Percentiles rank a stretch among this genome's conserved stretches.
These are phyloP conservation scores for Eimeria maxima DNA, from an alignment of 169 alveolate species.

Conservation along the genomic window DNA sequence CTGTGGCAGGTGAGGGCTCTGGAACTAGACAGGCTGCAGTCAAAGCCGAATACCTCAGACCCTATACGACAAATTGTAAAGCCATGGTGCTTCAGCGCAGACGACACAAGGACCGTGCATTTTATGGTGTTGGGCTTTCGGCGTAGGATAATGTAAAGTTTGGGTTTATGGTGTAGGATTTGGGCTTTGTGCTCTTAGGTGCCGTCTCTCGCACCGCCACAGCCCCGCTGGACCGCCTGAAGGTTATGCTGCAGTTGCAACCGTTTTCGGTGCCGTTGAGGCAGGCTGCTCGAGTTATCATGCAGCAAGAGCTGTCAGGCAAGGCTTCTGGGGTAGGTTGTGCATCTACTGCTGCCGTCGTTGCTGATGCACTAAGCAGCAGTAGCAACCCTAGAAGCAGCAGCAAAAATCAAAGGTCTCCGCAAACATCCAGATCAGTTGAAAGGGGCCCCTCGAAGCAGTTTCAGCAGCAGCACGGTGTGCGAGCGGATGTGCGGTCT, in stretches of 20 bases:
- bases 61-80: background rate
- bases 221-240: slow-evolving; percentile 87
- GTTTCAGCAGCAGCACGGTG: background rate
- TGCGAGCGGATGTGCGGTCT: background rate
- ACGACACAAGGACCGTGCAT: no score
- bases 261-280: slow-evolving; percentile 60
- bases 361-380: slow-evolving; percentile 12
- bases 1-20: slow-evolving; percentile 81
- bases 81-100: background rate
- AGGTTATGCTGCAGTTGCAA: slow-evolving; percentile 85
- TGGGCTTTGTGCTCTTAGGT: slow-evolving; percentile 46
- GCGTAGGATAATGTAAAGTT: background rate
- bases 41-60: background rate
- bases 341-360: background rate
- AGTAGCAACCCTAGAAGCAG: background rate
- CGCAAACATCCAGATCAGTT: slow-evolving; percentile 1
- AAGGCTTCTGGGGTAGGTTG: slow-evolving; percentile 44
- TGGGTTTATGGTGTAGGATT: background rate
- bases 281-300: slow-evolving; percentile 56
- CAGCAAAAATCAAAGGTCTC: background rate
- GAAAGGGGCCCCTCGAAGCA: background rate
- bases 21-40: background rate
- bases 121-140: background rate
- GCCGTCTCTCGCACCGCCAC: slow-evolving; percentile 86
- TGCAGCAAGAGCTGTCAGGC: slow-evolving; percentile 66